A percentile compares a stretch with the other conserved stretches of the same genome.
These are phyloP conservation scores for Acacia pycnantha DNA, from an alignment of 331 rosid genomes.

Conservation along the genomic window DNA sequence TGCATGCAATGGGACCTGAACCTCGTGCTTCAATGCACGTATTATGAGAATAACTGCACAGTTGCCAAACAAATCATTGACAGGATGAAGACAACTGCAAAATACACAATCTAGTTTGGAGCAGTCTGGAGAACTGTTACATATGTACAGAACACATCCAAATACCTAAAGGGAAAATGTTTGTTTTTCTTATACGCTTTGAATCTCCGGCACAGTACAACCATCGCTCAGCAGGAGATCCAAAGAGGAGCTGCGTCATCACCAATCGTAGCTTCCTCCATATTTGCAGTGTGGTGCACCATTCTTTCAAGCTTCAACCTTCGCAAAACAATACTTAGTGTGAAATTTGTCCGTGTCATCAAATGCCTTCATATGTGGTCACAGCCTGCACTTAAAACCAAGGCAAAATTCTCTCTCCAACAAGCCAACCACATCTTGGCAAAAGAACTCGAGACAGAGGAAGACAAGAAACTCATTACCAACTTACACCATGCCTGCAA, in stretches of 20 bases:
- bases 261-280: slow-evolving; percentile 26
- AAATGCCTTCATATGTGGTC: slow-evolving; percentile 24
- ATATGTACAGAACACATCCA: slow-evolving; percentile 1
- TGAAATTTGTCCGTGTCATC: slow-evolving; percentile 25
- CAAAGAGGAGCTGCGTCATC: not conserved
- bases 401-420: slow-evolving; percentile 26
- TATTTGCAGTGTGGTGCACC: slow-evolving; percentile 24
- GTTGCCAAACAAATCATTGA: not conserved
- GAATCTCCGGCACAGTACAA: not conserved
- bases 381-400: slow-evolving; percentile 25
- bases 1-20: too few species aligned
- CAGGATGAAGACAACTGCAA: not conserved
- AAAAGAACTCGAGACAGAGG: slow-evolving; percentile 19
- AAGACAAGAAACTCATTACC: slow-evolving; percentile 33
- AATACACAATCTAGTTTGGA: not conserved
- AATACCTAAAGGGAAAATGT: not conserved
- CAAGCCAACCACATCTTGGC: slow-evolving; percentile 24
- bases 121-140: not conserved
- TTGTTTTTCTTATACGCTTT: not conserved
- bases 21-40: not conserved
- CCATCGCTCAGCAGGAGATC: not conserved
- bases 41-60: not conserved
- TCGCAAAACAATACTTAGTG: slow-evolving; percentile 20
- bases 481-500: slow-evolving; percentile 46
- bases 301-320: slow-evolving; percentile 24